phyloP scores from a whole-genome alignment of 306 rosid species.

The Ochetophila trinervis region DNA sequence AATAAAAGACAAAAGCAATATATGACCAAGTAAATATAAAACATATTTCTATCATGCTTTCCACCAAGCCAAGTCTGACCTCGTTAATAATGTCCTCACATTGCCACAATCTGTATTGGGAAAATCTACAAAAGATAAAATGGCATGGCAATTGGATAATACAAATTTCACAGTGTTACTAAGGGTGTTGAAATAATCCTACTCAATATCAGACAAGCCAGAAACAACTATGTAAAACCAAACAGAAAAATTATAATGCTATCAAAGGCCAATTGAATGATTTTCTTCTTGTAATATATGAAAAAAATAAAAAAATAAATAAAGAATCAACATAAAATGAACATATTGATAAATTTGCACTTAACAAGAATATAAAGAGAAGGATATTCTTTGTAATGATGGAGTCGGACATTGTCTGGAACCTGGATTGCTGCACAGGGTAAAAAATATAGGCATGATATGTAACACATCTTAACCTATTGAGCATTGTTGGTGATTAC shows the following conservation, averaged over 20 bases:
- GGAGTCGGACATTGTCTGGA: conserved; percentile 53
- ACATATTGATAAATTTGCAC: background rate
- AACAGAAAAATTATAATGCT: background rate
- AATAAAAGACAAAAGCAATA: background rate
- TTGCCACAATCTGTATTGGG: background rate
- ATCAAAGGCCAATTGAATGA: background rate
- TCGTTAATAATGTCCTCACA: background rate
- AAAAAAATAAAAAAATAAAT: background rate
- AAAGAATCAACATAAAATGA: background rate
- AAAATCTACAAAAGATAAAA: background rate
- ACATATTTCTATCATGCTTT: background rate
- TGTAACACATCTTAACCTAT: background rate
- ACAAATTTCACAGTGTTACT: background rate
- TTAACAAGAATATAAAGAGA: conserved; percentile 5
- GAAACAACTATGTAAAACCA: background rate
- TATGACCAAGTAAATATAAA: background rate
- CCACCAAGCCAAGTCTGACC: background rate
- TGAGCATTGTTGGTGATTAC: background rate
- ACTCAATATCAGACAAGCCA: background rate
- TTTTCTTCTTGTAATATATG: background rate
- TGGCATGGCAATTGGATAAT: background rate
- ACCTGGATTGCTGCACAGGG: conserved; percentile 45
- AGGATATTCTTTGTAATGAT: conserved; percentile 60
- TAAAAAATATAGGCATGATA: conserved; percentile 9
- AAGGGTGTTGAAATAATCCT: background rate